These are phyloP conservation scores for Cutaneotrichosporon sp. DNA, from an alignment of 1,284 basidiomycete genomes.

Conservation along the genomic window DNA sequence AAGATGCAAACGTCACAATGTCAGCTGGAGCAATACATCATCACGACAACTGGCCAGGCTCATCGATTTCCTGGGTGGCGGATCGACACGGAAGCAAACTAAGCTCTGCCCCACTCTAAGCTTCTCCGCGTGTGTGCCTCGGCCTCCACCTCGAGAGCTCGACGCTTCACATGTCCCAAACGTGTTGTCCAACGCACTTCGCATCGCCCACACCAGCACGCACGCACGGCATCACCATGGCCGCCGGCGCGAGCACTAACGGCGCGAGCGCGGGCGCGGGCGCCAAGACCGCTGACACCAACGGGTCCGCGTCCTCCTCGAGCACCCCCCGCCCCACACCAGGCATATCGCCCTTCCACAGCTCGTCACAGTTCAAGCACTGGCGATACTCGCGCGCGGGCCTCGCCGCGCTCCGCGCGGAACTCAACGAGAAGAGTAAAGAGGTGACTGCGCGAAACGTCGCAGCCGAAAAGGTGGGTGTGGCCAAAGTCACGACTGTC, in stretches of 20 bases:
- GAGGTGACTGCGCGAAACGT: constrained; percentile 67
- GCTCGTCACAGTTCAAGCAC: constrained; percentile 76
- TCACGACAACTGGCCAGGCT: too few relatives aligned
- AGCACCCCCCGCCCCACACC: constrained; percentile 2
- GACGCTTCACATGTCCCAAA: too few relatives aligned
- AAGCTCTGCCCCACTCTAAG: too few relatives aligned
- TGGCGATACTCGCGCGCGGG: constrained; percentile 76
- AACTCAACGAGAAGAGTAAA: constrained; percentile 69
- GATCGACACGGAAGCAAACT: neutral
- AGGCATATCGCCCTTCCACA: constrained; percentile 59
- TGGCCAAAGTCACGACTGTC: too few relatives aligned
- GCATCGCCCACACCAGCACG: neutral
- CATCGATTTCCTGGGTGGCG: too few relatives aligned
- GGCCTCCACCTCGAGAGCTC: neutral
- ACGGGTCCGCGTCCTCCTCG: too few relatives aligned
- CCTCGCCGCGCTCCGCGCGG: constrained; percentile 57
- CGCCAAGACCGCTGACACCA: neutral
- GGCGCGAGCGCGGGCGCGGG: constrained; percentile 1
- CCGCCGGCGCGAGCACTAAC: neutral
- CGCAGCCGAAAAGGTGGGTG: constrained; percentile 70
- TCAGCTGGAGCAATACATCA: too few relatives aligned
- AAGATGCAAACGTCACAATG: too few relatives aligned
- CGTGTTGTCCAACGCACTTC: too few relatives aligned
- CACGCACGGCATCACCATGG: neutral
- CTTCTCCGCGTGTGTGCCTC: neutral